These are phyloP conservation scores for Cantharellus anzutake DNA, from an alignment of 768 basidiomycete genomes.

Conservation along the genomic window DNA sequence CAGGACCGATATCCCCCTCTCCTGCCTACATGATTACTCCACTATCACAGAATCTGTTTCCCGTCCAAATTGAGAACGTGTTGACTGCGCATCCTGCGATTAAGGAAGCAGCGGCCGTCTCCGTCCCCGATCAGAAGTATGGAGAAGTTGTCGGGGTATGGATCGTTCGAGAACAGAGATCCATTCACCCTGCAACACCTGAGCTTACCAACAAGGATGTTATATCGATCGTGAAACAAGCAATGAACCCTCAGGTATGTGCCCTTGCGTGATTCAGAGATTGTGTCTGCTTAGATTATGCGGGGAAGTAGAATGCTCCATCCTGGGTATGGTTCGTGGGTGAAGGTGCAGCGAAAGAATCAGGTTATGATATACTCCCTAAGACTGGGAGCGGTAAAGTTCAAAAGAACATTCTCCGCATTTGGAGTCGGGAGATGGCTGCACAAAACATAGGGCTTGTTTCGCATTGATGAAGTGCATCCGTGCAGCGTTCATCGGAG, in stretches of 20 bases:
- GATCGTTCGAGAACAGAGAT: conserved; percentile 33
- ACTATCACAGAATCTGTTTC: conserved; percentile 49
- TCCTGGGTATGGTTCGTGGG: conserved; percentile 71
- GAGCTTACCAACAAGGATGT: conserved; percentile 20
- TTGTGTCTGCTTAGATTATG: background rate
- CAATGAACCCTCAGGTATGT: conserved; percentile 65
- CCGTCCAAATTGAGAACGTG: conserved; percentile 69
- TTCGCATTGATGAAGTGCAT: too few species aligned
- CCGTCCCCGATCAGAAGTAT: conserved; percentile 47
- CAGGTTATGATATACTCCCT: conserved; percentile 30
- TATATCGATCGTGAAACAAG: conserved; percentile 29
- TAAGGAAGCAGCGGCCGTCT: conserved; percentile 51
- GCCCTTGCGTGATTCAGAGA: background rate
- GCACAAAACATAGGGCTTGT: too few species aligned
- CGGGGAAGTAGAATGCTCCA: conserved; percentile 40
- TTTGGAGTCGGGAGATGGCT: conserved; percentile 24
- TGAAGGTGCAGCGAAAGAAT: conserved; percentile 32
- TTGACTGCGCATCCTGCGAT: conserved; percentile 36
- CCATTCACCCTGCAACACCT: conserved; percentile 2
- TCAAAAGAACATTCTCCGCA: conserved; percentile 57
- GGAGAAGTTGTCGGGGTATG: conserved; percentile 73
- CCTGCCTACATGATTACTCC: background rate
- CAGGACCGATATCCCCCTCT: background rate
- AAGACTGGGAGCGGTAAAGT: conserved; percentile 82
- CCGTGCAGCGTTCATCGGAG: too few species aligned